Conservation (phyloP, 2,329 filamentous ascomycete species). For the Sporothrix sp. region DNA sequence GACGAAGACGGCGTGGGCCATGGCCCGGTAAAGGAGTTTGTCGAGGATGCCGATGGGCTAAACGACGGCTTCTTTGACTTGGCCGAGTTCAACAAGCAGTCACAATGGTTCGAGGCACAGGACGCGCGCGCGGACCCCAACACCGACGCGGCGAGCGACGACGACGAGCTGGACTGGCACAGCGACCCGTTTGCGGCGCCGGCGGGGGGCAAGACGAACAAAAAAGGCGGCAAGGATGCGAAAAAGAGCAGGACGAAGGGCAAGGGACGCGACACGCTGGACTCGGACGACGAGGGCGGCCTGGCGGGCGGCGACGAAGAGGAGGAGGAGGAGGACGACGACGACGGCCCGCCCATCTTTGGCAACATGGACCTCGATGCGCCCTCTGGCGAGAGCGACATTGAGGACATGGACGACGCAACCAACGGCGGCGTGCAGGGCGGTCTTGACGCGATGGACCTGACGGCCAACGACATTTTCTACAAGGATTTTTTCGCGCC, state of each 20-base stretch:
- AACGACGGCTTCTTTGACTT: slow-evolving; percentile 99
- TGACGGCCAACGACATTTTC: slow-evolving; percentile 79
- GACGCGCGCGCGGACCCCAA: slow-evolving; percentile 68
- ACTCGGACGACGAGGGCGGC: slow-evolving; percentile 18
- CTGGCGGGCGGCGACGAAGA: too few species aligned
- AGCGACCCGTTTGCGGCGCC: slow-evolving; percentile 55
- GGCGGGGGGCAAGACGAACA: slow-evolving; percentile 19
- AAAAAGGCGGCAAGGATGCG: slow-evolving; percentile 18
- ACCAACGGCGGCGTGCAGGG: slow-evolving; percentile 42
- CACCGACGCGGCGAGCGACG: slow-evolving; percentile 66
- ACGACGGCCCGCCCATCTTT: slow-evolving; percentile 76
- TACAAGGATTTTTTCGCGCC: slow-evolving; percentile 93
- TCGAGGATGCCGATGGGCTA: slow-evolving; percentile 69
- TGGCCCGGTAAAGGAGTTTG: slow-evolving; percentile 44
- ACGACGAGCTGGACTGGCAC: slow-evolving; percentile 73
- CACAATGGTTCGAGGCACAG: slow-evolving; percentile 78
- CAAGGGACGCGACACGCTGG: slow-evolving; percentile 4
- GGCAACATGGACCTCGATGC: slow-evolving; percentile 67
- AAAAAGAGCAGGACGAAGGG: slow-evolving; percentile 22
- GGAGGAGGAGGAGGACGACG: slow-evolving; percentile 46
- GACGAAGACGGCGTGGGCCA: slow-evolving; percentile 41
- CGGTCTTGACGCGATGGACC: slow-evolving; percentile 21
- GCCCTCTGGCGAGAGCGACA: slow-evolving; percentile 57
- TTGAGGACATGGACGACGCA: slow-evolving; percentile 50
- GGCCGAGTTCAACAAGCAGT: slow-evolving; percentile 92